These are phyloP conservation scores for Gamarada debralockiae DNA, from an alignment of 495 filamentous ascomycete species.

Conservation along the genomic window DNA sequence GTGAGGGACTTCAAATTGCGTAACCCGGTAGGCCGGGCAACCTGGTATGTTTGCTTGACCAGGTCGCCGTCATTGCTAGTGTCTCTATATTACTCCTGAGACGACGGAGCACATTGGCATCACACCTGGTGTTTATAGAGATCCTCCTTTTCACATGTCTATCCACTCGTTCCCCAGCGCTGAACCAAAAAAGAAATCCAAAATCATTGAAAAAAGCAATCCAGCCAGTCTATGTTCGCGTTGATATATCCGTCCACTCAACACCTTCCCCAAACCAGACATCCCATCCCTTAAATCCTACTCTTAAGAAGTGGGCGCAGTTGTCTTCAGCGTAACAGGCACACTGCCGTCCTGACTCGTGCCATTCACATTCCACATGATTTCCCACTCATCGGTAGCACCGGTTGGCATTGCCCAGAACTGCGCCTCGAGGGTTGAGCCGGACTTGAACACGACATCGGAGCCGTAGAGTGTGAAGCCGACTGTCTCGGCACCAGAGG, in stretches of 20 bases:
- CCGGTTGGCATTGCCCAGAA: constrained; percentile 1
- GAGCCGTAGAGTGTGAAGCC: neutral
- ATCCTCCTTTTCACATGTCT: too few species aligned
- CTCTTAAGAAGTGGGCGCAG: neutral
- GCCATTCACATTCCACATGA: constrained; percentile 2
- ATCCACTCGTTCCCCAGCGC: too few species aligned
- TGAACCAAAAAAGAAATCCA: constrained; percentile 6
- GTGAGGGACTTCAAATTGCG: too few species aligned
- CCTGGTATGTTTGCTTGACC: too few species aligned
- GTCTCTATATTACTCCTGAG: too few species aligned
- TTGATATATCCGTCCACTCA: neutral
- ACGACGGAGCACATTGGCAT: too few species aligned
- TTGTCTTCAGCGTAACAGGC: constrained; percentile 2
- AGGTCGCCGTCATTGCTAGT: too few species aligned
- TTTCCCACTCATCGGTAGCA: neutral
- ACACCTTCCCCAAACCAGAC: neutral
- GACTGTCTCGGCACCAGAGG: neutral
- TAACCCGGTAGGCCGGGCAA: too few species aligned
- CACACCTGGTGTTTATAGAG: too few species aligned
- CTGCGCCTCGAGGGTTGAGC: neutral
- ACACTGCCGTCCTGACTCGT: constrained; percentile 1
- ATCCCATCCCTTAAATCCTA: neutral
- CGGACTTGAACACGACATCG: neutral
- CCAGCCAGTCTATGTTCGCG: neutral
- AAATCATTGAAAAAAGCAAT: neutral